These are phyloP conservation scores for Hypoxylon fuscum DNA, from an alignment of 495 filamentous ascomycete species.

Conservation along the genomic window DNA sequence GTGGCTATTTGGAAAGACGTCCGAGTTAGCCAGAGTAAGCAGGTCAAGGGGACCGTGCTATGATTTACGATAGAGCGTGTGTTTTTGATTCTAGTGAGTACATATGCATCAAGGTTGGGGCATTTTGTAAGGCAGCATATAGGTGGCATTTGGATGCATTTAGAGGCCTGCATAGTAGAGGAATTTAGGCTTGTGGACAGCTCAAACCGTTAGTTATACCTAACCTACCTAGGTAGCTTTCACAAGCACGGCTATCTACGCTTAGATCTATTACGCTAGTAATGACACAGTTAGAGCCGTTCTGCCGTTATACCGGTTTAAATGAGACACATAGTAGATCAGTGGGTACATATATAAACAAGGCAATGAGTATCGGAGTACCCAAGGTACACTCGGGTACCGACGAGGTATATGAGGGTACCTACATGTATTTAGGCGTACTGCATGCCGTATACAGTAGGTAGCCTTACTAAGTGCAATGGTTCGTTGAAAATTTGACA, in stretches of 20 bases:
- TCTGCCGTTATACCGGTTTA: too few species aligned
- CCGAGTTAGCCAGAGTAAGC: slow-evolving; percentile 61
- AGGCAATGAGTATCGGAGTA: background rate
- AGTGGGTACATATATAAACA: slow-evolving; percentile 2
- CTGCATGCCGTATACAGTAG: slow-evolving; percentile 8
- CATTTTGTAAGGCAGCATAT: background rate
- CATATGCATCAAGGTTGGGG: slow-evolving; percentile 9
- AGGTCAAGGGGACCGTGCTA: slow-evolving; percentile 60
- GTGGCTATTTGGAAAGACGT: slow-evolving; percentile 60
- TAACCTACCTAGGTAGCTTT: too few species aligned
- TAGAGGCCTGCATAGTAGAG: too few species aligned
- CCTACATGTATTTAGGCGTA: background rate
- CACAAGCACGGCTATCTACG: too few species aligned
- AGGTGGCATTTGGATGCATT: background rate
- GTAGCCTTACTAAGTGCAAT: too few species aligned
- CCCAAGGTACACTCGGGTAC: slow-evolving; percentile 21
- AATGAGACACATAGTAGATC: too few species aligned
- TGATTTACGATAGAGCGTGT: slow-evolving; percentile 17
- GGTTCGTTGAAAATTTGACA: slow-evolving; percentile 2
- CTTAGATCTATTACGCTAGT: too few species aligned
- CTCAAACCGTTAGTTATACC: too few species aligned
- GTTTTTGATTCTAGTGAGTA: background rate
- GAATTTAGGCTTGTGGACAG: too few species aligned
- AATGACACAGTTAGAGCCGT: too few species aligned
- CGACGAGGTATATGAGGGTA: slow-evolving; percentile 16